Percentiles rank a stretch among this genome's conserved stretches.
Conservation (phyloP, 331 rosid species). For the Prunus yedoensis region DNA sequence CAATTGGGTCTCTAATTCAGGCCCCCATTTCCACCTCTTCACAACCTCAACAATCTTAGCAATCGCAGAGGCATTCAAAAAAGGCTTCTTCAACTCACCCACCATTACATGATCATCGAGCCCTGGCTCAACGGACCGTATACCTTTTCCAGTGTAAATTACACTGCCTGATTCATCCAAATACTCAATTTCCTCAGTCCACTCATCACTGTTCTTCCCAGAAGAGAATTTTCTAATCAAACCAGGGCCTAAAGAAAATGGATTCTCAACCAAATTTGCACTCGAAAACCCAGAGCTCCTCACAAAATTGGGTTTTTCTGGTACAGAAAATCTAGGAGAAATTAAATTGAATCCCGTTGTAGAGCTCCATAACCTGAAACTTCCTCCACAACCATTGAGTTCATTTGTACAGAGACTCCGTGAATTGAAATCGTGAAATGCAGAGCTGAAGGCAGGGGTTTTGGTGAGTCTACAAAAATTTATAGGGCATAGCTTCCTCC, state of each 20-base stretch:
- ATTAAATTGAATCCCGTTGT: conserved; percentile 11
- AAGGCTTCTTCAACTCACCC: conserved; percentile 72
- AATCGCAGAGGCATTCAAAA: conserved; percentile 73
- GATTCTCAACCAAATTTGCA: conserved; percentile 15
- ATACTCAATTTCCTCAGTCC: conserved; percentile 89
- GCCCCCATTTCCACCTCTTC: conserved; percentile 98
- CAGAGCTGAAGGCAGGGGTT: conserved; percentile 20
- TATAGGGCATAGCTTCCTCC: conserved; percentile 34
- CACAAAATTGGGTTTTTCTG: conserved; percentile 5
- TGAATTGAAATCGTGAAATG: conserved; percentile 23
- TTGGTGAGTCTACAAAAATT: conserved; percentile 38
- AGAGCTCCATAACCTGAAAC: conserved; percentile 38
- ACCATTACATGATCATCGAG: conserved; percentile 91
- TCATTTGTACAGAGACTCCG: conserved; percentile 7
- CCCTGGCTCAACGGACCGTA: conserved; percentile 83
- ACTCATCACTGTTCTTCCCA: conserved; percentile 42
- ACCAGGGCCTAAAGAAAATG: conserved; percentile 13
- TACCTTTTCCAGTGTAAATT: conserved; percentile 72
- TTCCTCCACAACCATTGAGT: conserved; percentile 18
- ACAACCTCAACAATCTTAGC: conserved; percentile 89
- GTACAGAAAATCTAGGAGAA: conserved; percentile 7
- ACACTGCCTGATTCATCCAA: conserved; percentile 85
- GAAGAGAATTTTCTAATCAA: conserved; percentile 43
- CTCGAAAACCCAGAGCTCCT: conserved; percentile 25
- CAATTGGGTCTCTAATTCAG: conserved; percentile 89